Evolutionary conservation across 1,284 basidiomycete genomes (phyloP), one percentile per base, ranked within the genome.

Genomic region (Ceratobasidium sp.): DNA sequence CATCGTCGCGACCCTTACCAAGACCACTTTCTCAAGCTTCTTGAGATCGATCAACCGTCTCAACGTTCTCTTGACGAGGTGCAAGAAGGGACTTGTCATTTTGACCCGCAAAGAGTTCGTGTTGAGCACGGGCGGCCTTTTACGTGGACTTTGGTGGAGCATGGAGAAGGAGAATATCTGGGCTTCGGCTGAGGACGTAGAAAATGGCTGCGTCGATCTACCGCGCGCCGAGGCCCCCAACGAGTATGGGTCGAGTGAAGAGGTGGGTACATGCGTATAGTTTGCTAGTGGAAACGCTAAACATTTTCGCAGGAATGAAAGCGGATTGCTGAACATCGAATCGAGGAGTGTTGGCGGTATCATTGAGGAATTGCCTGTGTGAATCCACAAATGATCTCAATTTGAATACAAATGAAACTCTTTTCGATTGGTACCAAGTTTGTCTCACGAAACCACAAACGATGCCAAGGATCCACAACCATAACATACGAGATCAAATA

Each of bases 61-160:
- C 58, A 89, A 89, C 83, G 88, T 89, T 47, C 88, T 89, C 86
- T 84, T 86, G 50, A 81, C 82, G n/a, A 76, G 84, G 22, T 83
- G 81, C 80, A 88, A 87, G 76, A 82, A 79, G 53, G 85, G 86
- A 43, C 89, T 90, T 88, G 84, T 85, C 69, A 86, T 90, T 73
- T 80, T 86, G 58, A 82, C 86, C 27, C 87, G 81, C 71, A 79
- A 81, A 73, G 77, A 78, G 27, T 90, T 91, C 74, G 77, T 91
- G n/a, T 47, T 62, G 15, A 22, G 65, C 6, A 56, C 47, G 5
- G 60, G 60, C 15, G 60, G 60, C 13, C 47, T 64, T 3, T 32
- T 64, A 6, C 60, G 32, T n/a, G 60, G 60, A 7, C 40, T 64
- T 15, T 47, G 45, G 31, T 64, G 29, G n/a, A 64, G 47, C 10